These are phyloP conservation scores for Phytophthora ohioensis DNA, from an alignment of 352 stramenopile genomes.

Conservation along the genomic window DNA sequence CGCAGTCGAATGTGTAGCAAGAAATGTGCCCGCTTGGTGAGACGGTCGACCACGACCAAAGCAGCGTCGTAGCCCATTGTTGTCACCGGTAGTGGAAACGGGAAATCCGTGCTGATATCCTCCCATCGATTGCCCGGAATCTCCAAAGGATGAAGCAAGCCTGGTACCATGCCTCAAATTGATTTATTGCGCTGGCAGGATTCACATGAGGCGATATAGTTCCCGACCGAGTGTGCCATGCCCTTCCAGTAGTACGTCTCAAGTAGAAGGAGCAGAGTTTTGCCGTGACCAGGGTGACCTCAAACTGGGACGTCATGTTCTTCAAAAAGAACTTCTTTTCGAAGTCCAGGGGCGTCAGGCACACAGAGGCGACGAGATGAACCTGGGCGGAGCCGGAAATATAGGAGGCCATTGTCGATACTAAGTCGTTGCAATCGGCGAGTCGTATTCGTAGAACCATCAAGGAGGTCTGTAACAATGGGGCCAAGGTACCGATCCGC, in stretches of 20 bases:
- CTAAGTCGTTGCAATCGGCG: background rate
- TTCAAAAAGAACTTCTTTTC: background rate
- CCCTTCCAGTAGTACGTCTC: slow-evolving; percentile 5
- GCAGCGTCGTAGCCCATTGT: background rate
- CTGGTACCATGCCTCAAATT: background rate
- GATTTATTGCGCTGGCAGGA: background rate
- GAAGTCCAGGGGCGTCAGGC: background rate
- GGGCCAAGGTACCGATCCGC: background rate
- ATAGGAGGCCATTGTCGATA: background rate
- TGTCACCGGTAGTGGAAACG: background rate
- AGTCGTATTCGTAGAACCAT: no score
- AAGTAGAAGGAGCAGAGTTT: background rate
- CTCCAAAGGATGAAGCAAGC: background rate
- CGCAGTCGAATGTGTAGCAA: background rate
- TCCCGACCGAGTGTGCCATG: background rate
- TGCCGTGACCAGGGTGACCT: background rate
- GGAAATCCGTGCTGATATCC: slow-evolving; percentile 3
- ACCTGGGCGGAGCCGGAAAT: background rate
- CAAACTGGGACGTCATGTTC: background rate
- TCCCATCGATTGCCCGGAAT: background rate
- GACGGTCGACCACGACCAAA: background rate
- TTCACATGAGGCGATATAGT: background rate
- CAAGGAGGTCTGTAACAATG: background rate
- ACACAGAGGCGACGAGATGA: background rate
- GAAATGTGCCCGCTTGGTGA: background rate